Conservation (phyloP, 257 asterid species). For the Ophiorrhiza pumila region DNA sequence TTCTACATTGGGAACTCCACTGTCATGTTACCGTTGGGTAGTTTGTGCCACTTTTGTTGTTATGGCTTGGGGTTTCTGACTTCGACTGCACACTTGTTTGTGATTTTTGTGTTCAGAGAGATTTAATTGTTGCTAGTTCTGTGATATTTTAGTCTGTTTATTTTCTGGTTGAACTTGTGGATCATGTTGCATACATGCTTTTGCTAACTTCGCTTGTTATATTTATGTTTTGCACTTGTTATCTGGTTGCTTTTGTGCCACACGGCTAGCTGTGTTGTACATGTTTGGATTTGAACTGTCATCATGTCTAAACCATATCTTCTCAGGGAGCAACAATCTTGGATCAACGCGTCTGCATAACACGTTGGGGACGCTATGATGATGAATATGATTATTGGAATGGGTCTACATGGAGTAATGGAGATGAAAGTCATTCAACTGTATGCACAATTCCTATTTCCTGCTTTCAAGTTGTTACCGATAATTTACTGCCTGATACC, state of each 20-base stretch:
- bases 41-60: neutral
- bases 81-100: neutral
- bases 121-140: neutral
- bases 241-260: neutral
- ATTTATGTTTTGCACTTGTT: neutral
- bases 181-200: neutral
- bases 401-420: constrained; percentile 59
- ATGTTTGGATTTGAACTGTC: neutral
- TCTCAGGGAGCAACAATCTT: constrained; percentile 78
- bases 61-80: neutral
- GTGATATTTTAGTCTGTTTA: neutral
- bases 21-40: neutral
- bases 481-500: neutral
- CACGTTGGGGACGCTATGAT: constrained; percentile 79
- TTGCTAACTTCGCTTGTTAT: neutral
- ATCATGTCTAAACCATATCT: neutral
- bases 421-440: constrained; percentile 47
- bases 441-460: constrained; percentile 34
- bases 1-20: neutral
- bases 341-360: constrained; percentile 88
- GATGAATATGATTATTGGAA: constrained; percentile 62
- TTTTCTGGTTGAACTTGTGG: neutral
- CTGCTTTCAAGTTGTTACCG: constrained; percentile 3
- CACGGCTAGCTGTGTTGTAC: neutral
- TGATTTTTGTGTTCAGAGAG: neutral